phyloP scores from a whole-genome alignment of 257 asterid species.

The Paraleonurus japonicus region DNA sequence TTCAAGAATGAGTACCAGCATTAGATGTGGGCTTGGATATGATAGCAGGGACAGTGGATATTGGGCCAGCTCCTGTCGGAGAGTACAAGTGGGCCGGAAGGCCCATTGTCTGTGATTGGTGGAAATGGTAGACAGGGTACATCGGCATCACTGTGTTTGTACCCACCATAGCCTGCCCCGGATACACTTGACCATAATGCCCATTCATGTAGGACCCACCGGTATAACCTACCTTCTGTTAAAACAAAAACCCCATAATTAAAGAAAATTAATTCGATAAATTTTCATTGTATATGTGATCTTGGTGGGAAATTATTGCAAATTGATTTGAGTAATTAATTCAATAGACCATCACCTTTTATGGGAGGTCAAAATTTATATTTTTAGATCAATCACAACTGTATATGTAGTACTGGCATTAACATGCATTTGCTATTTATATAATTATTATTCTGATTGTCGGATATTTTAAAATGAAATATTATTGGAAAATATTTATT shows the following conservation, averaged over 20 bases:
- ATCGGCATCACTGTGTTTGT: constrained; percentile 71
- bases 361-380: neutral
- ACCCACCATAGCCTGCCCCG: constrained; percentile 68
- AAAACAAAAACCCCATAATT: too few species aligned
- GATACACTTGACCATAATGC: constrained; percentile 63
- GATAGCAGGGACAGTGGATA: constrained; percentile 47
- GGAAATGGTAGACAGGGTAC: constrained; percentile 68
- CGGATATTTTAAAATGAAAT: neutral
- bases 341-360: neutral
- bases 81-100: constrained; percentile 78
- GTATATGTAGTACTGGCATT: neutral
- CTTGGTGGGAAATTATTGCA: neutral
- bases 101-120: constrained; percentile 81
- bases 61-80: constrained; percentile 54
- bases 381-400: neutral
- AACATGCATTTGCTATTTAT: neutral
- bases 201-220: constrained; percentile 93
- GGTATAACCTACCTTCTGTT: constrained; percentile 57
- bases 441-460: neutral
- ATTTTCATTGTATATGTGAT: too few species aligned
- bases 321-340: neutral
- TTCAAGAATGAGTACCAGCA: constrained; percentile 45
- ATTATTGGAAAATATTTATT: neutral
- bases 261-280: too few species aligned
- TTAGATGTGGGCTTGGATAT: constrained; percentile 74